Evolutionary conservation across 208 protist genomes (phyloP), one percentile per base, ranked within the genome.

Genomic region (Acanthamoeba lenticulata): DNA sequence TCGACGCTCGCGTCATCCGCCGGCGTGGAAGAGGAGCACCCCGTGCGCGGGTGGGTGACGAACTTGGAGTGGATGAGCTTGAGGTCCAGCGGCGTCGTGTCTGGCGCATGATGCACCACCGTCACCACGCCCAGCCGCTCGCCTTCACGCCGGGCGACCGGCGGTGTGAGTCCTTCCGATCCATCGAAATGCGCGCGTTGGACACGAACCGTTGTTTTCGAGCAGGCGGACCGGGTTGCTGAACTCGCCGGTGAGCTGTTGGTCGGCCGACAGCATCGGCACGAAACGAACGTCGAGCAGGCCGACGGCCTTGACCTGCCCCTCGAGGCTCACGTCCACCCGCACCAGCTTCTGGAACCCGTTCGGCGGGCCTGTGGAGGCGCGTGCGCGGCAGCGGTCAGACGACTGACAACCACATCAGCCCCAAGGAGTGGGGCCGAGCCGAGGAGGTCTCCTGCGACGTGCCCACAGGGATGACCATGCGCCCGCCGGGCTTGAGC

Each of bases 391-490:
- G n/a, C 5, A 52, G 45, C 45, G 9, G 9, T 52, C 52, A 15
- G 52, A 3, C 0, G 1, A 19, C 15, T 19, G 47, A 24, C 21
- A 55, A 19, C 47, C 47, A 55, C 47, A 5, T 0, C 15, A 0
- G 65, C 65, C 24, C 65, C n/a, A 19, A 42, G 21, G 11, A 60
- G 52, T 11, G 21, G 11, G 52, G 52, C 11, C 21, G 52, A 60
- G 27, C 29, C 7, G 27, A 72, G 62, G 7, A 29, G 21, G 7
- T 15, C 62, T 42, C 13, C 19, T 42, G 65, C 52, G 52, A 60
- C 45, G 83, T 15, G 38, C 95, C 96, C 24, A 97, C 88, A n/a
- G 96, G 96, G 29, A 97, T 95, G 13, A 97, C 49, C 74, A 97
- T 95, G 27, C 49, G 47, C 32, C 96, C 96, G 38, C 95, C 95